Evolutionary conservation across 768 basidiomycete species (phyloP), one percentile per base, ranked within the genome.

Genomic region (Candolleomyces eurysporus): DNA sequence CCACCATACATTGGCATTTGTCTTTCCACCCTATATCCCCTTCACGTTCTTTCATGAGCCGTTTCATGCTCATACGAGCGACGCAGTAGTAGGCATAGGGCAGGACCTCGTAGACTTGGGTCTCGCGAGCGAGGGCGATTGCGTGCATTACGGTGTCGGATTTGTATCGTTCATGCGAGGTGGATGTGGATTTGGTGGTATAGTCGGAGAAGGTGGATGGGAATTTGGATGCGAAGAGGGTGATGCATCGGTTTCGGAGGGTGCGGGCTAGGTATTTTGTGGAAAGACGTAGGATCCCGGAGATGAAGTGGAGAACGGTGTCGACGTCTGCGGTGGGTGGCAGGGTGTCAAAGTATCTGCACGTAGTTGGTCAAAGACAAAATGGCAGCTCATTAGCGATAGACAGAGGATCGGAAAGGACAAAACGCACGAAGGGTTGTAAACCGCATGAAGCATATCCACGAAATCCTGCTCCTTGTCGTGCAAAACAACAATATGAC

Each of bases 181-280:
- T 48, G 49, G 60, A 53, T 36, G 65, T 61, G 30, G 66, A 65
- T 57, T 73, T 73, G 16, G 69, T 61, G 36, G 69, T 67, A 67
- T 78, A 80, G 0, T 73, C 73, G 14, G 70, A 67, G 60, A 78
- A 79, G 1, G 78, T 76, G 13, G 71, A 63, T 9, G 80, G 80
- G 48, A 82, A 72, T 31, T 74, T 74, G 36, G 69, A 60, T 16
- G 77, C 73, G 42, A 87, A 75, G 54, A 85, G 73, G 39, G 76
- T 63, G 32, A 86, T 79, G 61, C 83, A 86, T 21, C 82, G 79
- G 36, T 76, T 70, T 14, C 86, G 82, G 14, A 87, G 77, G 56
- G 79, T 75, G 3, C 75, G 71, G 31, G 87, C 78, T 67, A 85
- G 71, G 61, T 88, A 88, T 67, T 88, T 88, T 31, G 84, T 85